A percentile compares a stretch with the other conserved stretches of the same genome.
These are phyloP conservation scores for Macrocystidia cucumis DNA, from an alignment of 1,284 basidiomycete species.

Conservation along the genomic window DNA sequence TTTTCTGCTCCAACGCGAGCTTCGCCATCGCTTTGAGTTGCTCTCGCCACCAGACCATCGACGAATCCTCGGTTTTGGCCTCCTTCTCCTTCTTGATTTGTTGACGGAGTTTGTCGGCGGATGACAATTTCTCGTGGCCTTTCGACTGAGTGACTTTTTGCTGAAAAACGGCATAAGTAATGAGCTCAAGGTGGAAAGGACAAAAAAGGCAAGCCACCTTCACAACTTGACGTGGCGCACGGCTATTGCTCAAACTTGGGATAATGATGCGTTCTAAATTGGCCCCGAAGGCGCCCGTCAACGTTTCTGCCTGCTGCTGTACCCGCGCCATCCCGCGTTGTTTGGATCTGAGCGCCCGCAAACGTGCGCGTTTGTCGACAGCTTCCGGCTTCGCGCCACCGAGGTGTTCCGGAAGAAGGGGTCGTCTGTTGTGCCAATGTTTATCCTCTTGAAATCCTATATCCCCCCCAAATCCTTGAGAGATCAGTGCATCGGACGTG, in stretches of 20 bases:
- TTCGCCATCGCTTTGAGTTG: slow-evolving; percentile 29
- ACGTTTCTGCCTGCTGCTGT: slow-evolving; percentile 50
- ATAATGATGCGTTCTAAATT: slow-evolving; percentile 47
- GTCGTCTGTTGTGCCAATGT: slow-evolving; percentile 51
- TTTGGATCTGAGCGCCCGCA: slow-evolving; percentile 29
- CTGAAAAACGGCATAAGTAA: background rate
- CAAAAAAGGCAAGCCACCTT: background rate
- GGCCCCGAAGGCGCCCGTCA: slow-evolving; percentile 54
- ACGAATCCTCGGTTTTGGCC: slow-evolving; percentile 26
- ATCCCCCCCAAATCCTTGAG: slow-evolving; percentile 31
- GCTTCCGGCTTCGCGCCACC: slow-evolving; percentile 34
- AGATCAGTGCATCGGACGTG: slow-evolving; percentile 13
- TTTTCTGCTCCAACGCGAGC: slow-evolving; percentile 19
- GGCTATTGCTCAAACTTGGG: too few species aligned
- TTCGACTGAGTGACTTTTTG: slow-evolving; percentile 9
- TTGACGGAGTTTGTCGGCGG: slow-evolving; percentile 32
- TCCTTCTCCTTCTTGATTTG: slow-evolving; percentile 39
- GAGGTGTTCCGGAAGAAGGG: slow-evolving; percentile 46
- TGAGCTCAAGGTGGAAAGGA: background rate
- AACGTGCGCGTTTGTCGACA: slow-evolving; percentile 25
- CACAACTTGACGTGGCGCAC: slow-evolving; percentile 13
- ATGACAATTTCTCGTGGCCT: slow-evolving; percentile 13
- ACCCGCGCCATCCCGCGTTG: slow-evolving; percentile 51
- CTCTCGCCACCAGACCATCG: slow-evolving; percentile 40
- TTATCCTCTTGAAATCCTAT: slow-evolving; percentile 39